Evolutionary conservation across 805 yeast species (phyloP).

Genomic region (Peterozyma xylosa): DNA sequence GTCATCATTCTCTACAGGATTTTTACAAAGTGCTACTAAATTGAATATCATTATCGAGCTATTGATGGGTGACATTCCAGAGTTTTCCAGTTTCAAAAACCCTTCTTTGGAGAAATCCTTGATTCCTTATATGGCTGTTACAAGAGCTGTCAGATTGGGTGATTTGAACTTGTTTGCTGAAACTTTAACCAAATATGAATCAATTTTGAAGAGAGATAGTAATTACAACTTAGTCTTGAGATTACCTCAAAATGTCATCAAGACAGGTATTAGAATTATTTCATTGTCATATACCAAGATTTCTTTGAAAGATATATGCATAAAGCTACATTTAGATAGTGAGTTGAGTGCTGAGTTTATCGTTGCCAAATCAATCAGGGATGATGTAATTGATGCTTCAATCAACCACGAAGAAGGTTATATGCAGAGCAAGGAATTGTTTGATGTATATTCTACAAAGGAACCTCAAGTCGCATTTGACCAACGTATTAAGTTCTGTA

Average conservation of each 20-base stretch:
- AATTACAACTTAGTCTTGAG: constrained; percentile 80
- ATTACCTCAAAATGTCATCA: constrained; percentile 92
- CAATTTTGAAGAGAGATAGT: constrained; percentile 62
- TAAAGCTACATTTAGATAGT: constrained; percentile 83
- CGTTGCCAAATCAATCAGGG: constrained; percentile 93
- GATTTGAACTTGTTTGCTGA: constrained; percentile 76
- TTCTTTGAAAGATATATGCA: constrained; percentile 87
- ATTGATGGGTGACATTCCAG: constrained; percentile 96
- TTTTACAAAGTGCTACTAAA: constrained; percentile 84
- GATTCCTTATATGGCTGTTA: constrained; percentile 77
- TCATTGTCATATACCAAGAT: constrained; percentile 86
- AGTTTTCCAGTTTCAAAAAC: constrained; percentile 71
- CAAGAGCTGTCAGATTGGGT: constrained; percentile 89
- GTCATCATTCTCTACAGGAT: constrained; percentile 76
- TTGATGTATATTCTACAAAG: constrained; percentile 80
- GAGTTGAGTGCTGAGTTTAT: constrained; percentile 97
- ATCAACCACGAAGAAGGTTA: constrained; percentile 86
- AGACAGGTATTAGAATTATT: constrained; percentile 92
- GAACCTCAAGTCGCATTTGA: constrained; percentile 85
- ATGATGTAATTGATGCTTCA: constrained; percentile 93
- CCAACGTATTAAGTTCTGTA: constrained; percentile 90
- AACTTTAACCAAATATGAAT: constrained; percentile 57
- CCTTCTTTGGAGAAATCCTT: constrained; percentile 50
- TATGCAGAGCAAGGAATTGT: constrained; percentile 83
- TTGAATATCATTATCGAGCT: constrained; percentile 82